Evolutionary conservation across 23 red algal species (phyloP).

Genomic region (Pyropia haitanensis): DNA sequence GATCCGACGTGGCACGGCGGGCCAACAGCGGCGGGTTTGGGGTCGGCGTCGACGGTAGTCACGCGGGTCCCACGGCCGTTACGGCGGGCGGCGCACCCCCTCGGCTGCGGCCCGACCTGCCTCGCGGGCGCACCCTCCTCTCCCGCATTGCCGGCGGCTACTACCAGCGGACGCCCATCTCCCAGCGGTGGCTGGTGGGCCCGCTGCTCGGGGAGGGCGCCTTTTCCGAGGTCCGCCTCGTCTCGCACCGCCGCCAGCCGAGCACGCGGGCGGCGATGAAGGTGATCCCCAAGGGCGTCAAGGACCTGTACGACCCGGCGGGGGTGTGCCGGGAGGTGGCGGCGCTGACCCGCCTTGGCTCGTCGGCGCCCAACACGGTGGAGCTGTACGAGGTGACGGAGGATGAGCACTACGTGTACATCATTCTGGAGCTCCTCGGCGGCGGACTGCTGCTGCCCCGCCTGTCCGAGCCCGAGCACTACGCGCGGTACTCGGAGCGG

Average conservation of each 20-base stretch:
- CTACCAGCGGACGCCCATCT: no score
- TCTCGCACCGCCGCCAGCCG: constrained; percentile 3
- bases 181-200: constrained; percentile 7
- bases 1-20: no score
- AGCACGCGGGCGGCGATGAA: constrained; percentile 32
- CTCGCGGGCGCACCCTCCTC: no score
- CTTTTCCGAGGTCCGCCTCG: constrained; percentile 51
- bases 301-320: constrained; percentile 38
- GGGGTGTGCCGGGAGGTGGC: constrained; percentile 54
- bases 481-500: constrained; percentile 69
- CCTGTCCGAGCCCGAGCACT: constrained; percentile 29
- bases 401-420: constrained; percentile 68
- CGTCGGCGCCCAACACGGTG: constrained; percentile 26
- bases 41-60: no score
- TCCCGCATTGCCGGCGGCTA: no score
- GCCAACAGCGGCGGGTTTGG: no score
- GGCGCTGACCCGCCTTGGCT: constrained; percentile 9
- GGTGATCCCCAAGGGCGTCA: constrained; percentile 43
- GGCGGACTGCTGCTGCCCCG: constrained; percentile 55
- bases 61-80: no score
- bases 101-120: no score
- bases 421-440: constrained; percentile 52
- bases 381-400: constrained; percentile 42
- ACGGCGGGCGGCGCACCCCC: no score
- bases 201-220: constrained; percentile 35